phyloP scores from a whole-genome alignment of 1,284 basidiomycete species.

The Irpex sp. region DNA sequence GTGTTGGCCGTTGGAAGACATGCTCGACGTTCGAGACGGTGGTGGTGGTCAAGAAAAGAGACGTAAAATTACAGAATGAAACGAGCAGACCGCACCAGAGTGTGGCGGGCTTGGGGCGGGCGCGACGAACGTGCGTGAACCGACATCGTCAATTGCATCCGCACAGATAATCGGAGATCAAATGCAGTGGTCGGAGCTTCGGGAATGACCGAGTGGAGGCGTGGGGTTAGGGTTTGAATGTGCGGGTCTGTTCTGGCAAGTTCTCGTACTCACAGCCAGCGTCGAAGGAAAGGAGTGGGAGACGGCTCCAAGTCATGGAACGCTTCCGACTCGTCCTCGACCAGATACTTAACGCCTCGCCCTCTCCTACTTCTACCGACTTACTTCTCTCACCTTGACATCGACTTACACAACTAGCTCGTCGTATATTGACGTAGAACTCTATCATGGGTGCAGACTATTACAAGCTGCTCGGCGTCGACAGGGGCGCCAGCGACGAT shows the following conservation, averaged over 20 bases:
- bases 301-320: background rate
- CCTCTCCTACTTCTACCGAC: background rate
- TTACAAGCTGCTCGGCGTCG: conserved; percentile 78
- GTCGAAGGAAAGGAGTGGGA: background rate
- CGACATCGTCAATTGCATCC: background rate
- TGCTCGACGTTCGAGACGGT: conserved; percentile 10
- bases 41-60: conserved; percentile 12
- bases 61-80: conserved; percentile 4
- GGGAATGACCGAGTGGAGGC: background rate
- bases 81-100: conserved; percentile 3
- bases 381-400: conserved; percentile 1
- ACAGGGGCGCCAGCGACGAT: conserved; percentile 68
- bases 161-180: background rate
- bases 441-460: conserved; percentile 72
- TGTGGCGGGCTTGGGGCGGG: background rate
- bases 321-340: conserved; percentile 4
- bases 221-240: background rate
- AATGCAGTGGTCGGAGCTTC: background rate
- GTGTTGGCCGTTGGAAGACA: conserved; percentile 15
- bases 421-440: background rate
- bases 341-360: conserved; percentile 13
- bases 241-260: conserved; percentile 12
- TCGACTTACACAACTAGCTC: conserved; percentile 1
- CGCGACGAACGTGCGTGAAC: conserved; percentile 1
- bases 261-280: conserved; percentile 13